These are phyloP conservation scores for Grosmannia huntii DNA, from an alignment of 2,329 filamentous ascomycete genomes.

Conservation along the genomic window DNA sequence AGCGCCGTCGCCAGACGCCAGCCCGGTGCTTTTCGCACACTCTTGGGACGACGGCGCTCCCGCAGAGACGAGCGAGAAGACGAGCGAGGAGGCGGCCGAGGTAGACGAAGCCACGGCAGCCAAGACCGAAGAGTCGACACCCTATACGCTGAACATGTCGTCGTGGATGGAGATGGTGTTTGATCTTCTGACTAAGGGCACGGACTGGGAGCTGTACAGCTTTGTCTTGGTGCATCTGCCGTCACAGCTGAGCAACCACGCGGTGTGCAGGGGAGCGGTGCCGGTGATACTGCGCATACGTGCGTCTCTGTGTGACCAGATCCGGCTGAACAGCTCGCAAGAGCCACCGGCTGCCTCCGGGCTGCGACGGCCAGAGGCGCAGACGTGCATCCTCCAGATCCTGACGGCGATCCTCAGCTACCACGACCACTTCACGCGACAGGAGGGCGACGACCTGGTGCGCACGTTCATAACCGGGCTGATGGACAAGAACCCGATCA, in stretches of 20 bases:
- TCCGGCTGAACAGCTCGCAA: slow-evolving; percentile 62
- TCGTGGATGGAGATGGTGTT: slow-evolving; percentile 69
- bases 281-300: slow-evolving; percentile 65
- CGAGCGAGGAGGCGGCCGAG: background rate
- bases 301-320: slow-evolving; percentile 66
- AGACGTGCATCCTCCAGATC: slow-evolving; percentile 75
- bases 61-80: background rate
- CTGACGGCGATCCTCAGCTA: slow-evolving; percentile 85
- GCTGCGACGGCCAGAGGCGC: slow-evolving; percentile 76
- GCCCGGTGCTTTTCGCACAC: slow-evolving; percentile 36
- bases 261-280: slow-evolving; percentile 64
- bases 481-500: slow-evolving; percentile 76
- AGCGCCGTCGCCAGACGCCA: slow-evolving; percentile 29
- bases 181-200: slow-evolving; percentile 58
- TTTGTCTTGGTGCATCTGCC: slow-evolving; percentile 79
- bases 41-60: slow-evolving; percentile 6
- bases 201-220: slow-evolving; percentile 87
- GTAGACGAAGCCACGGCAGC: background rate
- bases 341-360: slow-evolving; percentile 72
- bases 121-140: background rate
- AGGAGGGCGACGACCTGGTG: slow-evolving; percentile 81
- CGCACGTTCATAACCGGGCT: slow-evolving; percentile 78
- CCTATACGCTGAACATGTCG: slow-evolving; percentile 38
- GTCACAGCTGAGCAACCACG: slow-evolving; percentile 80
- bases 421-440: slow-evolving; percentile 69